These are phyloP conservation scores for Linnemannia hyalina DNA, from an alignment of 192 early-diverging fungal species.

Conservation along the genomic window DNA sequence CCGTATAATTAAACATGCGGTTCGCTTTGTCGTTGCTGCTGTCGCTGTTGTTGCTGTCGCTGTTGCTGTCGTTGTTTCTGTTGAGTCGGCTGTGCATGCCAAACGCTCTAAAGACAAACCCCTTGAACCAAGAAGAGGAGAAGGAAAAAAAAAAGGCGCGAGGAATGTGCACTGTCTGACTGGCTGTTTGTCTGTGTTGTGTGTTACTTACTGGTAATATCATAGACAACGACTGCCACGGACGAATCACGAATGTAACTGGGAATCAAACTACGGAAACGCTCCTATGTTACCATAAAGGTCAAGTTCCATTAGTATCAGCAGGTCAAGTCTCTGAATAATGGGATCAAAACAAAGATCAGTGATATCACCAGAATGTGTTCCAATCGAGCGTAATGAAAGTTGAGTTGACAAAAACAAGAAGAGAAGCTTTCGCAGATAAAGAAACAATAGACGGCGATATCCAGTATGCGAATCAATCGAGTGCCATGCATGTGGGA, in stretches of 20 bases:
- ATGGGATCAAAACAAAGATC: neutral
- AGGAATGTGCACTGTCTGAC: neutral
- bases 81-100: neutral
- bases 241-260: slow-evolving; percentile 98
- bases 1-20: too few relatives aligned
- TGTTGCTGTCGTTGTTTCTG: too few relatives aligned
- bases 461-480: neutral
- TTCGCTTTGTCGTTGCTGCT: too few relatives aligned
- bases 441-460: neutral
- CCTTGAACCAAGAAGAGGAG: neutral
- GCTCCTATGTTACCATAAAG: slow-evolving; percentile 72
- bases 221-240: slow-evolving; percentile 97
- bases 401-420: neutral
- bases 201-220: slow-evolving; percentile 87
- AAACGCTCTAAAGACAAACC: neutral
- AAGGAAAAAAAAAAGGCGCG: neutral
- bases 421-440: neutral
- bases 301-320: neutral
- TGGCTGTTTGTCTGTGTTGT: neutral
- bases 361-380: neutral
- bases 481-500: neutral
- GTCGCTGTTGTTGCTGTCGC: too few relatives aligned
- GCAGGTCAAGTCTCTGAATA: neutral
- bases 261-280: slow-evolving; percentile 97
- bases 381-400: neutral